A percentile compares a stretch with the other conserved stretches of the same genome.
phyloP scores from a whole-genome alignment of 768 basidiomycete genomes.

The Calocera cornea region DNA sequence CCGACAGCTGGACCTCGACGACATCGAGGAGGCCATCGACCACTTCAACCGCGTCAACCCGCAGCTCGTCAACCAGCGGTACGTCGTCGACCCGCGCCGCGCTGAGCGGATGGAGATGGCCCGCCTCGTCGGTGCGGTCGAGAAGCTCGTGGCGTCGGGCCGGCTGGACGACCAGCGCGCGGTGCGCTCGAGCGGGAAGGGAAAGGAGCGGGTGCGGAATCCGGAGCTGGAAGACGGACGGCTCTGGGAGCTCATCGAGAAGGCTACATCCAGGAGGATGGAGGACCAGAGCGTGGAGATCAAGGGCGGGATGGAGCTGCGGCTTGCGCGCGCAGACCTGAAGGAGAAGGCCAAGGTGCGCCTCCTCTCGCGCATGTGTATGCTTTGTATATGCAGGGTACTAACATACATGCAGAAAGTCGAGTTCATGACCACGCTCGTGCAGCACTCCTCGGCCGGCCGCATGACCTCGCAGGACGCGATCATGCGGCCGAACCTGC shows the following conservation, averaged over 20 bases:
- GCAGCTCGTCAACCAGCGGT: constrained; percentile 81
- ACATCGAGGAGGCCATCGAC: constrained; percentile 78
- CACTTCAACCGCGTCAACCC: constrained; percentile 74
- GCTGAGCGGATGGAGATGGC: constrained; percentile 63
- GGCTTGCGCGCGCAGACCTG: constrained; percentile 31
- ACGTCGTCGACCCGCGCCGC: constrained; percentile 67
- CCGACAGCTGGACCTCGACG: constrained; percentile 55
- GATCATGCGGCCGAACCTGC: constrained; percentile 28
- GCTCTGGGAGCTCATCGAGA: constrained; percentile 10
- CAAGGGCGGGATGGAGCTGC: constrained; percentile 35
- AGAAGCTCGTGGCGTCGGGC: constrained; percentile 18
- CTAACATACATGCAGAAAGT: constrained; percentile 43
- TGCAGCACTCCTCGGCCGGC: constrained; percentile 56
- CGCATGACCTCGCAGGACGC: constrained; percentile 74
- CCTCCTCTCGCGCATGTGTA: constrained; percentile 8
- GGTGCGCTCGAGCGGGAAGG: constrained; percentile 17
- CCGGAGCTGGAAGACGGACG: neutral
- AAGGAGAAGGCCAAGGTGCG: constrained; percentile 53
- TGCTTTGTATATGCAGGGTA: constrained; percentile 7
- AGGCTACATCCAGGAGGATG: constrained; percentile 7
- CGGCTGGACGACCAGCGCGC: constrained; percentile 47
- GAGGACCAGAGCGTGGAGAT: constrained; percentile 34
- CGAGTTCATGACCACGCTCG: constrained; percentile 61
- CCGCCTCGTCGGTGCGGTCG: constrained; percentile 27
- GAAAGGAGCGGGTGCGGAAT: neutral